Percentiles rank a stretch among this genome's conserved stretches.
Conservation (phyloP, 208 protist species). For the Herpetomonas muscarum region DNA sequence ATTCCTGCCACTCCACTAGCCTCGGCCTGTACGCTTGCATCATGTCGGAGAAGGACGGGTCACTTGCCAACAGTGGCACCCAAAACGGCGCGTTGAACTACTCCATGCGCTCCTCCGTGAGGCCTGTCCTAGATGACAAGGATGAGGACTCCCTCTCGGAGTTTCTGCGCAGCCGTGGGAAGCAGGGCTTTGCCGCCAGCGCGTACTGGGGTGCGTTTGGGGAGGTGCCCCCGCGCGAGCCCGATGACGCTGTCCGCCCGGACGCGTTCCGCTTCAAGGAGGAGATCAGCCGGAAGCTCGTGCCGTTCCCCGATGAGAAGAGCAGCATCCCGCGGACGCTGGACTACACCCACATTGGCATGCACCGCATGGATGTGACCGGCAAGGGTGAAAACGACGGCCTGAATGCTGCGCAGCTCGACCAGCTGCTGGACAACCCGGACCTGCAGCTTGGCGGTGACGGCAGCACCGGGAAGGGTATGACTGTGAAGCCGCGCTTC, state of each 20-base stretch:
- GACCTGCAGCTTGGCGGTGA: constrained; percentile 3
- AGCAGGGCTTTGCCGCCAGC: constrained; percentile 72
- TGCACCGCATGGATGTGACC: constrained; percentile 53
- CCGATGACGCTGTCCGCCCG: constrained; percentile 53
- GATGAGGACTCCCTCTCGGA: constrained; percentile 51
- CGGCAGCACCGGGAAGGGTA: constrained; percentile 4
- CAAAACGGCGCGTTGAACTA: constrained; percentile 37
- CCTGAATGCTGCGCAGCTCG: constrained; percentile 64
- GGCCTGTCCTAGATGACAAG: constrained; percentile 14
- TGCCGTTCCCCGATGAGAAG: constrained; percentile 68
- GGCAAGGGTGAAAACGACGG: constrained; percentile 26
- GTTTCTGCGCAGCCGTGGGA: constrained; percentile 37
- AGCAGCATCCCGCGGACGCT: constrained; percentile 72
- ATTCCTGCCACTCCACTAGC: no score
- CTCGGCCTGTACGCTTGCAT: no score
- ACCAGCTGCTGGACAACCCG: constrained; percentile 22
- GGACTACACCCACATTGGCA: constrained; percentile 64
- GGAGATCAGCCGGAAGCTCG: constrained; percentile 82
- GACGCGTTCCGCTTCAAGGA: constrained; percentile 70
- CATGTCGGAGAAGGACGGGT: background rate
- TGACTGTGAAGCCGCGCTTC: constrained; percentile 51
- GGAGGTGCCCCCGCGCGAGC: constrained; percentile 66
- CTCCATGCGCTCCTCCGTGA: constrained; percentile 13
- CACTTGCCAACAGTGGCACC: background rate
- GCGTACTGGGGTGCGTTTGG: constrained; percentile 81